Percentiles rank a stretch among this genome's conserved stretches.
Conservation (phyloP, 441 rosid genomes). For the Flueggea neowawraea region DNA sequence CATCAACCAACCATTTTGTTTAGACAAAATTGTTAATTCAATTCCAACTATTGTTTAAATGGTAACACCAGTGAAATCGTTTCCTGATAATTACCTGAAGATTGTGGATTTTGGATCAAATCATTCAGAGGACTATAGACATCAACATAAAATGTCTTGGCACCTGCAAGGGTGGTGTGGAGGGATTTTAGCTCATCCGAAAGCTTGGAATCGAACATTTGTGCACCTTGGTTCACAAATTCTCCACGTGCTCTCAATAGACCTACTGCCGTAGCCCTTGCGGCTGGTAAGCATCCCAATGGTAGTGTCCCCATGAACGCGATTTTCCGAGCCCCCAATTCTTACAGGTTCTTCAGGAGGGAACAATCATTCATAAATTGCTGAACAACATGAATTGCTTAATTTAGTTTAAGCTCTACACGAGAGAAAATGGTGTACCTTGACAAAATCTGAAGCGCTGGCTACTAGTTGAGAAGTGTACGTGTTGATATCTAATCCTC, state of each 20-base stretch:
- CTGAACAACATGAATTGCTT: background rate
- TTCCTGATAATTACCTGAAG: background rate
- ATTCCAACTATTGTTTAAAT: background rate
- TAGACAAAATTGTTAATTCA: background rate
- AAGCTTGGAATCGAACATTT: background rate
- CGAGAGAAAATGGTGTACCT: background rate
- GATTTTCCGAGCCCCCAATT: background rate
- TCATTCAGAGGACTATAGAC: background rate
- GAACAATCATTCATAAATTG: background rate
- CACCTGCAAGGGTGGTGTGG: background rate
- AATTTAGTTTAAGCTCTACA: background rate
- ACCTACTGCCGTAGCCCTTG: background rate
- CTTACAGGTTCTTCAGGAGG: background rate
- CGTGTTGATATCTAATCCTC: slow-evolving; percentile 13
- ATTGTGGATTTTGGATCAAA: background rate
- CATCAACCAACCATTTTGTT: background rate
- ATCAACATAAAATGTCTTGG: background rate
- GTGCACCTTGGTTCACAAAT: background rate
- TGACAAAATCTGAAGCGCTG: background rate
- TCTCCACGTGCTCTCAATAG: background rate
- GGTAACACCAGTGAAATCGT: background rate
- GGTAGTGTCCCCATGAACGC: slow-evolving; percentile 5
- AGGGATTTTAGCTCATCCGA: background rate
- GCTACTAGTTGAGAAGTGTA: slow-evolving; percentile 19
- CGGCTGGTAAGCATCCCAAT: slow-evolving; percentile 1